Conservation (phyloP, 1,284 basidiomycete species). For the Porphyrellus sp. region DNA sequence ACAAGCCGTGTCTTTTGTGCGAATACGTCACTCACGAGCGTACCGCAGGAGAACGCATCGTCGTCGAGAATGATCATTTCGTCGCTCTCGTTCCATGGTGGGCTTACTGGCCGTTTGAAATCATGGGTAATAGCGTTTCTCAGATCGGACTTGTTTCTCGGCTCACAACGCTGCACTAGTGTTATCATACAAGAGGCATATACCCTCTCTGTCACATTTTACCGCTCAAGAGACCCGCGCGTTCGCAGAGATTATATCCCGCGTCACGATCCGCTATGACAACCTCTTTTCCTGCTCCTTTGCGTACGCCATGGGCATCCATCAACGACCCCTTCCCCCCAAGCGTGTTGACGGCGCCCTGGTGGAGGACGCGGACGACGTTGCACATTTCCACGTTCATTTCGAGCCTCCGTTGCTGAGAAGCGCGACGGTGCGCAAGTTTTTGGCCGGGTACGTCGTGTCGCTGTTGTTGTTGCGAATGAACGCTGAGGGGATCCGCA, state of each 20-base stretch:
- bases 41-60: conserved; percentile 57
- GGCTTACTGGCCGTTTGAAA: conserved; percentile 95
- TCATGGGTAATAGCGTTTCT: conserved; percentile 53
- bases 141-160: not conserved
- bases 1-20: conserved; percentile 75
- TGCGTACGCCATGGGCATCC: conserved; percentile 96
- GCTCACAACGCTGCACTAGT: conserved; percentile 44
- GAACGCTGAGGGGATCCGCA: conserved; percentile 1
- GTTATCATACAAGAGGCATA: conserved; percentile 75
- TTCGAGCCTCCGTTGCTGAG: conserved; percentile 87
- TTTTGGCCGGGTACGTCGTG: conserved; percentile 77
- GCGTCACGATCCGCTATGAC: conserved; percentile 76
- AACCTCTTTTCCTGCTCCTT: conserved; percentile 86
- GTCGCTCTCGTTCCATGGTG: conserved; percentile 92
- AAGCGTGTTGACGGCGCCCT: conserved; percentile 19
- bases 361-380: conserved; percentile 44
- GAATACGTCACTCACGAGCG: conserved; percentile 82
- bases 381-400: conserved; percentile 86
- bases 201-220: conserved; percentile 68
- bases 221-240: conserved; percentile 55
- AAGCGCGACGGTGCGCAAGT: conserved; percentile 83
- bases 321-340: conserved; percentile 69
- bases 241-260: conserved; percentile 65
- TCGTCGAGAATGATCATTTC: conserved; percentile 78
- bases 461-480: not conserved